phyloP scores from a whole-genome alignment of 1,139 yeast species.

The Wickerhamomyces sp. region DNA sequence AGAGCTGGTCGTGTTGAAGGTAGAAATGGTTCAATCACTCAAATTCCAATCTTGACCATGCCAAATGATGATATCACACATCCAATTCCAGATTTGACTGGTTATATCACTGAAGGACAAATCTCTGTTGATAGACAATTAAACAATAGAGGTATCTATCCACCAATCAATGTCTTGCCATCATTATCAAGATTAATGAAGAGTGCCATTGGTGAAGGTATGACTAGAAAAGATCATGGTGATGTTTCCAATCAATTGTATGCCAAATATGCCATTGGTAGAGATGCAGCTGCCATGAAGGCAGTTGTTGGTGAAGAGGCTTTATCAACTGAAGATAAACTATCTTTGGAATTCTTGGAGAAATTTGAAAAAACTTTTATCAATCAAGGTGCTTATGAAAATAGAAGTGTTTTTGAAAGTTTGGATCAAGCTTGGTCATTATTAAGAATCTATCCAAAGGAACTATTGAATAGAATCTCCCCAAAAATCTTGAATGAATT shows the following conservation, averaged over 20 bases:
- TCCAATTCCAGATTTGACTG: slow-evolving; percentile 99
- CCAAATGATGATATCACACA: slow-evolving; percentile 99
- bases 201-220: slow-evolving; percentile 99
- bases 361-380: slow-evolving; percentile 95
- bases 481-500: slow-evolving; percentile 95
- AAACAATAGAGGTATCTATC: slow-evolving; percentile 93
- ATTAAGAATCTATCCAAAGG: slow-evolving; percentile 97
- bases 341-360: slow-evolving; percentile 94
- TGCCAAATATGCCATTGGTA: slow-evolving; percentile 99
- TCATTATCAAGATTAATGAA: slow-evolving; percentile 97
- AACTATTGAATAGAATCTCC: slow-evolving; percentile 94
- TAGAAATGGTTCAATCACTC: slow-evolving; percentile 98
- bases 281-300: slow-evolving; percentile 99
- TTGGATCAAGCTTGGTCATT: slow-evolving; percentile 98
- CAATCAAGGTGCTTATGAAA: slow-evolving; percentile 93
- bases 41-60: slow-evolving; percentile 97
- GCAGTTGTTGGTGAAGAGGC: slow-evolving; percentile 99
- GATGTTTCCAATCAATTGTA: slow-evolving; percentile 98
- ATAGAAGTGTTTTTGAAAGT: slow-evolving; percentile 90
- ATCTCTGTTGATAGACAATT: slow-evolving; percentile 95
- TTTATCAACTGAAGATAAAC: slow-evolving; percentile 91
- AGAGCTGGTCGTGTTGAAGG: slow-evolving; percentile 99
- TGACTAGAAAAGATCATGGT: slow-evolving; percentile 99
- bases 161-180: slow-evolving; percentile 97
- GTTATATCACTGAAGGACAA: slow-evolving; percentile 99